These are phyloP conservation scores for Monosporozyma unispora DNA, from an alignment of 805 yeast genomes.

Conservation along the genomic window DNA sequence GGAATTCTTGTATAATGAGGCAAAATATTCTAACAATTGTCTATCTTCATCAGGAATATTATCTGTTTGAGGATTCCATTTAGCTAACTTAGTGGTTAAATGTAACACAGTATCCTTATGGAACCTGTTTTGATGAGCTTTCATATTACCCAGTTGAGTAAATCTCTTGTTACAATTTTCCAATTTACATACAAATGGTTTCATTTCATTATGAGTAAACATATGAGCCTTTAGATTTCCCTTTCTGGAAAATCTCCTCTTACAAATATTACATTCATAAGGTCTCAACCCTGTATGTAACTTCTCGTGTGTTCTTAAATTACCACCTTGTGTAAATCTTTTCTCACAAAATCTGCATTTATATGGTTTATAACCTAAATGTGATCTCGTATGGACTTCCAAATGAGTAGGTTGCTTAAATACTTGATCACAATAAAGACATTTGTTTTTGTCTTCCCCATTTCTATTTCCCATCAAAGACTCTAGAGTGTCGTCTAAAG, in stretches of 20 bases:
- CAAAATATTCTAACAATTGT: constrained; percentile 66
- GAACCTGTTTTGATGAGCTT: constrained; percentile 87
- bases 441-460: constrained; percentile 31
- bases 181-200: constrained; percentile 71
- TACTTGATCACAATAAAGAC: constrained; percentile 67
- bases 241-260: constrained; percentile 72
- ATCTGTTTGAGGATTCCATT: constrained; percentile 51
- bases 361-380: constrained; percentile 79
- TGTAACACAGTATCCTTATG: constrained; percentile 62
- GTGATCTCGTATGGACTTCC: constrained; percentile 82
- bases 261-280: constrained; percentile 68
- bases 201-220: constrained; percentile 67
- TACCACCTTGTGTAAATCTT: constrained; percentile 84
- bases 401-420: constrained; percentile 87
- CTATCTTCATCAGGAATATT: constrained; percentile 53
- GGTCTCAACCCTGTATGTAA: constrained; percentile 92
- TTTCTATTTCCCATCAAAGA: not conserved
- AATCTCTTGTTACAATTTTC: constrained; percentile 78
- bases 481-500: not conserved
- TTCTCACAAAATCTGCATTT: constrained; percentile 72
- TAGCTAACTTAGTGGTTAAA: constrained; percentile 59
- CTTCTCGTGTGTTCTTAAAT: constrained; percentile 73
- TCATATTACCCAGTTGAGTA: constrained; percentile 88
- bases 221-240: constrained; percentile 88
- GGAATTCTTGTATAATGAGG: constrained; percentile 73